Evolutionary conservation across 257 asterid species (phyloP).

Genomic region (Nicotiana sylvestris): DNA sequence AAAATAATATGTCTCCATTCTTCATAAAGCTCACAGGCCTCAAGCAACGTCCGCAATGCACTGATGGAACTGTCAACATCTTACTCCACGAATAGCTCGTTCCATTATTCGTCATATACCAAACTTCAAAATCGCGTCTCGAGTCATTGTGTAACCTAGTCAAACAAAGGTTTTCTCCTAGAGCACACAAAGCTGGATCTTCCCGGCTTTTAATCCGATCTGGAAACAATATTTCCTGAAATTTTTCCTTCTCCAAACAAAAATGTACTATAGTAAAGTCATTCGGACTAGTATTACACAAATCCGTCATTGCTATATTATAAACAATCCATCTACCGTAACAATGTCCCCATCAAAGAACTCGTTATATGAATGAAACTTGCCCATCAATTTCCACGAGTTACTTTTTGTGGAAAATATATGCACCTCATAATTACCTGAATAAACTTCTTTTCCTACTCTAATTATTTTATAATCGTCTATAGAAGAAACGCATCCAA

Average conservation of each 20-base stretch:
- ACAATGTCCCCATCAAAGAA: neutral
- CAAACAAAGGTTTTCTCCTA: neutral
- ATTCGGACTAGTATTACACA: no score
- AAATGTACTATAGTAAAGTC: neutral
- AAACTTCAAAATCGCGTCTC: neutral
- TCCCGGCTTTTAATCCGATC: neutral
- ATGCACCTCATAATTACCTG: neutral
- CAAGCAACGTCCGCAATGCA: neutral
- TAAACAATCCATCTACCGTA: neutral
- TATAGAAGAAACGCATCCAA: neutral
- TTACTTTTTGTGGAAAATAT: neutral
- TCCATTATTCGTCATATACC: neutral
- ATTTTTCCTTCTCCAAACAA: neutral
- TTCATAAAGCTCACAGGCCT: neutral
- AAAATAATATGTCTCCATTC: neutral
- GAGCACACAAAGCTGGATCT: neutral
- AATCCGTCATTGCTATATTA: neutral
- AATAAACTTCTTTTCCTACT: neutral
- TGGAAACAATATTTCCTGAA: neutral
- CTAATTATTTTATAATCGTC: neutral
- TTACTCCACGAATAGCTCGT: neutral
- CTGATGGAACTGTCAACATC: neutral
- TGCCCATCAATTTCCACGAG: neutral
- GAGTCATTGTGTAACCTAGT: neutral
- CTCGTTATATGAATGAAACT: neutral